Base-by-base conservation (phyloP, 1,284 basidiomycete genomes). In the Hymenochaete sp. region DNA sequence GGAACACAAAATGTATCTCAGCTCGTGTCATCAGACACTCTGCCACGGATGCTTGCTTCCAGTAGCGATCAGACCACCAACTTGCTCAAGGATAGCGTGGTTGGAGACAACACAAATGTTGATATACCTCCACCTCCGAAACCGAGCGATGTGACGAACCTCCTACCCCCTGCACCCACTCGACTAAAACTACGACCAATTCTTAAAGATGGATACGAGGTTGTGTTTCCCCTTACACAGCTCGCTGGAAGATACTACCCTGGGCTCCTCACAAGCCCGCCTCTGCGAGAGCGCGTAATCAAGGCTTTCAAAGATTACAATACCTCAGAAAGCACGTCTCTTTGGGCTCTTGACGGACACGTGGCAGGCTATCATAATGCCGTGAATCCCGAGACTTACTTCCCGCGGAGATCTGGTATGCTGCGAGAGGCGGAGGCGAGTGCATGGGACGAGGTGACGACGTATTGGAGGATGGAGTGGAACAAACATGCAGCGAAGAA, bases 211-310 rank as follows among this genome's bases (percentile, higher is more conserved):
- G 80, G 73, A 0, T 63, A 74, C 52, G 82, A 88, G 60, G 74
- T 70, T 19, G 70, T 82, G 16, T 53, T 86, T 8, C 77, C 79
- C 3, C 67, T 87, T 26, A 72, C 75, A 19, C 62, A 85, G 45
- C 70, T 88, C 47, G 73, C 74, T 31, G 84, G 84, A 25, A 69
- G 84, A 44, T 88, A 88, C 59, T 88, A 88, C 57, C 79, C 84
- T 4, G 62, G 68, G 6, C 64, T 88, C 16, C 67, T 83, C 24
- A 56, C 63, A 9, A 82, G 86, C 55, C 79, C 80, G 0, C 63
- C 77, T 21, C 60, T 85, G 31, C 59, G 62, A 9, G 56, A 62
- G n/a, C 71, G 70, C 2, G 49, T 71, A 31, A 51, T 52, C 31
- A 41, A 56, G 41, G 45, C 55, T 49, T 9, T 45, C 29, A 50